phyloP scores from a whole-genome alignment of 805 yeast species.

The Metschnikowia kunwiensis region DNA sequence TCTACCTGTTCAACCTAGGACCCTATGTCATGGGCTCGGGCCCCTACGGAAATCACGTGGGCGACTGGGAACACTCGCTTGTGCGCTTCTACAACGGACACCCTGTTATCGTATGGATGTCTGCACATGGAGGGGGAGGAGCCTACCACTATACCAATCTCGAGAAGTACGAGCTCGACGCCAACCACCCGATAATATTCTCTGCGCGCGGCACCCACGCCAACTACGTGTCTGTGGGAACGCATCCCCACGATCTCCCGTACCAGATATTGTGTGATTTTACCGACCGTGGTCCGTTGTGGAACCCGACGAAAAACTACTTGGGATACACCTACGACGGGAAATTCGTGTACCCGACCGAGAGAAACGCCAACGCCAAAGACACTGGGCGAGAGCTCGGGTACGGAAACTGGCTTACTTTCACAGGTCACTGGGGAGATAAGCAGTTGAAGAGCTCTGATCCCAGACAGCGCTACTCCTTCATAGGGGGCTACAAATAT shows the following conservation, averaged over 20 bases:
- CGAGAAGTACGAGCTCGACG: slow-evolving; percentile 53
- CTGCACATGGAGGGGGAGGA: slow-evolving; percentile 97
- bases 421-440: slow-evolving; percentile 90
- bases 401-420: slow-evolving; percentile 77
- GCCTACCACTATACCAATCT: slow-evolving; percentile 77
- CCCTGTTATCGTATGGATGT: slow-evolving; percentile 90
- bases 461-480: slow-evolving; percentile 79
- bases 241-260: slow-evolving; percentile 93
- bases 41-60: slow-evolving; percentile 95
- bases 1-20: slow-evolving; percentile 90
- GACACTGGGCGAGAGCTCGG: slow-evolving; percentile 49
- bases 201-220: slow-evolving; percentile 97
- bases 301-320: slow-evolving; percentile 88
- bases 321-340: slow-evolving; percentile 82
- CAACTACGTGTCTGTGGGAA: slow-evolving; percentile 93
- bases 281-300: slow-evolving; percentile 90
- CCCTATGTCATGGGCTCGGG: slow-evolving; percentile 98
- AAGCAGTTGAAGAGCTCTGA: slow-evolving; percentile 61
- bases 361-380: slow-evolving; percentile 39
- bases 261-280: slow-evolving; percentile 87
- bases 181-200: slow-evolving; percentile 67
- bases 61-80: slow-evolving; percentile 96
- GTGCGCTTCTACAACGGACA: slow-evolving; percentile 78
- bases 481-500: slow-evolving; percentile 80
- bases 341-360: slow-evolving; percentile 40